Base-by-base conservation (phyloP, 2,329 filamentous ascomycete species). In the Malbranchea zuffiana region DNA sequence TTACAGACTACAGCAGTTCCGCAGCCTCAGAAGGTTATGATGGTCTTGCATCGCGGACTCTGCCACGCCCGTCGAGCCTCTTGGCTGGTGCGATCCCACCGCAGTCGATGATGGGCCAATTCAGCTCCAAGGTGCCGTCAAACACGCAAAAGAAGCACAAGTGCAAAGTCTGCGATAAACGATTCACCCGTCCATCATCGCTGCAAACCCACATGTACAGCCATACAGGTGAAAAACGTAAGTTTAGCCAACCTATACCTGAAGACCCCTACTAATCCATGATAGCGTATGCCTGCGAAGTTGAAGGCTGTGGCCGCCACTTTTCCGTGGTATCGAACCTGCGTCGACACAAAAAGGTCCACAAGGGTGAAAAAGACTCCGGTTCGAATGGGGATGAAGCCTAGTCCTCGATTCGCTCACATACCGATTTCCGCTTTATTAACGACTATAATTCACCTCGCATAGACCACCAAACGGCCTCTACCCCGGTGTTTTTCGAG, bases 71-170 rank as follows among this genome's bases (percentile, higher is more conserved):
- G 1, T 77, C 78, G 17, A 78, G 74, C 24, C 65, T 82, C 10
- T 55, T 80, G 39, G 68, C 69, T 17, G 66, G 66, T 28, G 76
- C 71, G 40, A 71, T 78, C 20, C 84, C 85, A 1, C 85, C 86
- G 1, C 83, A 92, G 56, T 92, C 87, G 0, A 95, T 98, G 86
- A 98, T 98, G 90, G 78, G 85, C 35, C 87, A 93, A 53, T 96
- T 96, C 66, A 95, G 84, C 63, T 95, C 88, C 45, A 95, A 95
- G 65, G 80, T 95, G 35, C 87, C 86, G 0, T 87, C 84, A 12
- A 94, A 85, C 64, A 90, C 88, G 6, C 86, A 95, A 58, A 96
- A 96, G 77, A 96, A 96, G 71, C 90, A 96, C 68, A 95, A 95
- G 69, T 96, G 88, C 74, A 95, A 94, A 66, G 83, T 96, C 42